Evolutionary conservation across 169 alveolate species (phyloP).

Genomic region (Theileria luwenshuni): DNA sequence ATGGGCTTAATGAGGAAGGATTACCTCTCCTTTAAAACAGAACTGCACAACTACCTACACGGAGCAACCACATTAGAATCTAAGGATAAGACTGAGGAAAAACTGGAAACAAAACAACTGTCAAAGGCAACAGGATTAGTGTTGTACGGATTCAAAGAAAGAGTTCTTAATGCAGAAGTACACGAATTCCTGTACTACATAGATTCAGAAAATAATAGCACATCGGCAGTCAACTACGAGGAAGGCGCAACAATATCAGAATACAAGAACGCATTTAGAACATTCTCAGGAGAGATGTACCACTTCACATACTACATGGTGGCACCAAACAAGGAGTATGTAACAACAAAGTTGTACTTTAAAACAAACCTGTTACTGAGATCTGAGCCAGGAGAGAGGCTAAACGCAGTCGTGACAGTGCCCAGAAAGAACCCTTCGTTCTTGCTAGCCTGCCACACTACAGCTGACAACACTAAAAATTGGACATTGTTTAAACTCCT

Average conservation of each 20-base stretch:
- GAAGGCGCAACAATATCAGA: not conserved
- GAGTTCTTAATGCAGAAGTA: not conserved
- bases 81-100: too few species aligned
- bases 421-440: conserved; percentile 1
- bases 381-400: not conserved
- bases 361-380: not conserved
- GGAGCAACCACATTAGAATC: too few species aligned
- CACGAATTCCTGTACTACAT: not conserved
- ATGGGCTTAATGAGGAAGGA: not conserved
- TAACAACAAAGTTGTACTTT: not conserved
- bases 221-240: not conserved
- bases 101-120: not conserved
- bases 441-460: conserved; percentile 1
- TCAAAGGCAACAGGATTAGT: not conserved
- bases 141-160: not conserved
- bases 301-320: not conserved
- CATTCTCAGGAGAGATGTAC: conserved; percentile 1
- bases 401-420: not conserved
- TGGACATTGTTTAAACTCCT: not conserved
- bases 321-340: not conserved
- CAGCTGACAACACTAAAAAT: not conserved
- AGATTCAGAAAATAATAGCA: not conserved
- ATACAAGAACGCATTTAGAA: not conserved
- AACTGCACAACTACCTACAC: not conserved
- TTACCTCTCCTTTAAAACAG: conserved; percentile 14